Base-by-base conservation (phyloP, 768 basidiomycete species). In the Auriscalpium orientale region DNA sequence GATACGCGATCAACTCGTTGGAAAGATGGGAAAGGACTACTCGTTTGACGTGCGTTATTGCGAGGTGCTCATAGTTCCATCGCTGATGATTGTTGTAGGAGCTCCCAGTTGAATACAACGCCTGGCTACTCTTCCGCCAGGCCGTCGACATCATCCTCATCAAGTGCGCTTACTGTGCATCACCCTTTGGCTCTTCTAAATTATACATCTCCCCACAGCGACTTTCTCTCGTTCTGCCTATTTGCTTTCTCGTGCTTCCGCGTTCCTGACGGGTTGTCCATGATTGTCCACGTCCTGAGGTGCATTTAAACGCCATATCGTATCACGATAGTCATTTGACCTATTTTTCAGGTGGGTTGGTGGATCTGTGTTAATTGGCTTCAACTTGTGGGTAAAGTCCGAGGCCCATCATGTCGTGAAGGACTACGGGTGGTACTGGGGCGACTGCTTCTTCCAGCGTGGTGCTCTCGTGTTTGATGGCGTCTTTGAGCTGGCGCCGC, bases 401-500 rank as follows among this genome's bases (percentile, higher is more conserved):
- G 95, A 98, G 66, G 97, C 97, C 0, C 97, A 99, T 68, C 81
- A 92, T 53, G 92, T 98, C 49, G 94, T 98, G 58, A 98, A 97
- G 64, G 95, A 98, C 66, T 98, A 95, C 62, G 95, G 94, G 15
- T 98, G 93, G 94, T 98, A 94, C 69, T 93, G 92, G 92, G 94
- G 91, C 10, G 91, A 93, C 62, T 85, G 85, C 56, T 93, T 93
- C 73, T 92, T 93, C 75, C 89, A 91, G 68, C 85, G 90, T n/a
- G 91, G 91, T 45, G 85, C 88, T 45, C 78, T 98, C 13, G 87
- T 98, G 2, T 99, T 99, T 65, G 95, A 99, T 67, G 97, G 97
- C 15, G 95, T 99, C 16, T 99, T 98, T 62, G 95, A 98, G 67
- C 76, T 94, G 43, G 88, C 91, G 4, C 89, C 90, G 2, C 91